Evolutionary conservation across 306 rosid species (phyloP), one percentile per base, ranked within the genome.

Genomic region (Purshia tridentata): DNA sequence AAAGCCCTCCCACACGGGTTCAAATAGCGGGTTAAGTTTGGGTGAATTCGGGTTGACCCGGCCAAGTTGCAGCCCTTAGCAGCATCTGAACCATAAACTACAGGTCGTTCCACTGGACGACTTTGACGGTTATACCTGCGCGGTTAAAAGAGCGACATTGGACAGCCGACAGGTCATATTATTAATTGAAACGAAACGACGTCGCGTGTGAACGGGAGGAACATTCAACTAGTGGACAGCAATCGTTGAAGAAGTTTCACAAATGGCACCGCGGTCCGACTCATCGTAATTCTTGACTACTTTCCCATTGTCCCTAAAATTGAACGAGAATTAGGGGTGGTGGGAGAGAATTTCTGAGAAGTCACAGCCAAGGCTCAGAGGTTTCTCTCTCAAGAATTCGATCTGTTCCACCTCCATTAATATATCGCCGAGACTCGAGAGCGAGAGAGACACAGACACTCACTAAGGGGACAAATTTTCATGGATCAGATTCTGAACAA

Each of bases 401-500:
- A 16, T 15, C 67, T 46, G 47, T 15, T 61, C 45, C 23, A 4
- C 29, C 46, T 8, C 9, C 6, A 18, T 61, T 10, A 41, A 53
- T 20, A 40, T 18, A 20, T 61, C 37, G 41, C 51, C 19, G 8
- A 42, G 13, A 13, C 20, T n/a, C 1, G 51, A 18, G 18, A 9
- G 16, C 22, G 58, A 52, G 63, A 76, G 65, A 57, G 66, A 71
- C 35, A 29, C 35, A 29, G 2, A 29, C 35, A 29, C 35, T 1
- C 35, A 29, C 35, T 1, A 29, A 57, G 48, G 47, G 46, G 60
- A 65, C 19, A 64, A 40, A 15, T 66, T 59, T 2, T 1, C 39
- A 92, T 90, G 98, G 94, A 92, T 86, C 88, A 92, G 92, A 74
- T 92, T 57, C 11, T 92, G 86, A 87, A 87, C 85, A 92, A 90